Evolutionary conservation across 1,139 yeast species (phyloP).

Genomic region (Diutina mesorugosa): DNA sequence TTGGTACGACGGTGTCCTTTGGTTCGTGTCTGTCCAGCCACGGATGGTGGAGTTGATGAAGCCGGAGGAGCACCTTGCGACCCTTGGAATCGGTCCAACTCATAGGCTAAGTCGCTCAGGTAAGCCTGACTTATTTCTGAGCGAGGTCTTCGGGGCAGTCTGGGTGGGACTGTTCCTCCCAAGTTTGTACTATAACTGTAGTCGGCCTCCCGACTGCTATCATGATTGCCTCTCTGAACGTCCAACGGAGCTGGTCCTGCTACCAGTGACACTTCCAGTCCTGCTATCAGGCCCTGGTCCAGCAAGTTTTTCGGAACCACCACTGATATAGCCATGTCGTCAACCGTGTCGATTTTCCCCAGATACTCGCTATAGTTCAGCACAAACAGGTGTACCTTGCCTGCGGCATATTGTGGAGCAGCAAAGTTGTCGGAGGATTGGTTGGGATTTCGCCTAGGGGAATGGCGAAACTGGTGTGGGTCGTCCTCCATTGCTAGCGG

Average conservation of each 20-base stretch:
- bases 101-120: not conserved
- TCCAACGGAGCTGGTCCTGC: not conserved
- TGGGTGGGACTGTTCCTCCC: not conserved
- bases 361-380: not conserved
- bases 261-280: not conserved
- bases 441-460: not conserved
- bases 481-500: not conserved
- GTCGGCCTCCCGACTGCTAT: not conserved
- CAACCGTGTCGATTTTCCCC: not conserved
- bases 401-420: not conserved
- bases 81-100: not conserved
- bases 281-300: not conserved
- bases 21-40: not conserved
- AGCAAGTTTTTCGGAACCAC: not conserved
- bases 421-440: not conserved
- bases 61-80: not conserved
- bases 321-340: slow-evolving; percentile 1
- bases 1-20: not conserved
- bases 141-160: not conserved
- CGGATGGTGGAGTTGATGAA: not conserved
- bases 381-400: not conserved
- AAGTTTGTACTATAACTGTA: not conserved
- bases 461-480: not conserved
- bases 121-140: not conserved
- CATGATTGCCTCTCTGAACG: not conserved